Evolutionary conservation across 2,329 filamentous ascomycete species (phyloP), one percentile per base, ranked within the genome.

Genomic region (Fusarium zealandicum): DNA sequence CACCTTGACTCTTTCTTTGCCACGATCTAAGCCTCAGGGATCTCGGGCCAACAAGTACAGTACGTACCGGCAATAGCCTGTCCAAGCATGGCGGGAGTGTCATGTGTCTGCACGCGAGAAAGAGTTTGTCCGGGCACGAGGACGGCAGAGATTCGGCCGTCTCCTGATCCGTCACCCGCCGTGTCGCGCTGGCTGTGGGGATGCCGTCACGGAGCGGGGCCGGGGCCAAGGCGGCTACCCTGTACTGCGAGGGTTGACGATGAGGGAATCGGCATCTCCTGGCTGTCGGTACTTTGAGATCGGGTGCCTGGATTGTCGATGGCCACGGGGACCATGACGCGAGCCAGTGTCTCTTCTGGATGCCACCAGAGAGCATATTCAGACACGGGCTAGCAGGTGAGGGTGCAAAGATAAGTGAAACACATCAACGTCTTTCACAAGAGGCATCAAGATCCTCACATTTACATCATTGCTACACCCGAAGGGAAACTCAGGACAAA

Each of bases 91-190:
- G 47, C 20, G 22, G 18, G 30, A 46, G 41, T 54, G 54, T 57
- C 49, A 50, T 49, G 35, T 41, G 22, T 41, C 46, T 27, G 30
- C 55, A 51, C 44, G 38, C 36, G 44, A 59, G 43, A 40, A 32
- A 40, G 43, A 45, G 18, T 53, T 18, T 39, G 38, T 45, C 30
- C 47, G 14, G 50, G 47, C 43, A 51, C 36, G 44, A 59, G 51
- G 44, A 45, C 58, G 59, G 52, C 47, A 58, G 28, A 43, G 48
- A 35, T 48, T 54, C 62, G 54, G 52, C 25, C 25, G 50, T 62
- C 59, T 60, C 54, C 42, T 59, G 51, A 56, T 61, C 53, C 38
- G 60, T 62, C 55, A 56, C 50, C 62, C 63, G 57, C 39, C 35
- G 51, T 55, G 49, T 28, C 49, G 57, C 49, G 57, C 42, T 45